Base-by-base conservation (phyloP, 2,329 filamentous ascomycete genomes). In the Aspergillus aculeatus region DNA sequence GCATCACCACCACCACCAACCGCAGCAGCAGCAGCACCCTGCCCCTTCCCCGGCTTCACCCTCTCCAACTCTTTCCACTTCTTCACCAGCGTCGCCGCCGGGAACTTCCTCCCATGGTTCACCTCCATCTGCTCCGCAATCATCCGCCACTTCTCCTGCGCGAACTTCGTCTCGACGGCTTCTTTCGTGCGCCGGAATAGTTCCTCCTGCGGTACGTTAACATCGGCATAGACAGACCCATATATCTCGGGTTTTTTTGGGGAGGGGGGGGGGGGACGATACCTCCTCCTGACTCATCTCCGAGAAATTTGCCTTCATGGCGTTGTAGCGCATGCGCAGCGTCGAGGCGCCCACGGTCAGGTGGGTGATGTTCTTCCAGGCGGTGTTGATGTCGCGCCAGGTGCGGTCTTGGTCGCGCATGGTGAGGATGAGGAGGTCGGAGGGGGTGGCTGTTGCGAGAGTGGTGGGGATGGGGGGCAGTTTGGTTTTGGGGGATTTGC, bases 51-150 rank as follows among this genome's bases (percentile, higher is more conserved):
- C 38, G 19, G 52, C 66, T 23, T 23, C 23, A 23, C 69, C 60
- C 72, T 67, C 64, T 69, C 71, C 41, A 78, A 54, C 63, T 78
- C 75, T 69, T 77, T 78, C 63, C 74, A 77, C 64, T 76, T 74
- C 62, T 77, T 73, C 67, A 74, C 71, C 24, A 79, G 59, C 7
- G 70, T 67, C 19, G 69, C 62, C 9, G 65, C 57, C 38, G 75
- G 66, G 56, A 78, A 79, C 26, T 66, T 67, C 14, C 63, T 64
- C 1, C 75, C 75, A 4, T 71, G 70, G 24, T 66, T 66, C 7
- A 64, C 61, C 23, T 66, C 66, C 56, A 79, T 67, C 7, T 65
- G 60, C 12, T 73, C 66, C 0, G 74, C 67, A 38, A 80, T 74
- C 38, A 71, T 62, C 9, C 63, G 59, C 78, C 77, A 80, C 58